These are phyloP conservation scores for Cronartium quercuum DNA, from an alignment of 1,284 basidiomycete genomes.

Conservation along the genomic window DNA sequence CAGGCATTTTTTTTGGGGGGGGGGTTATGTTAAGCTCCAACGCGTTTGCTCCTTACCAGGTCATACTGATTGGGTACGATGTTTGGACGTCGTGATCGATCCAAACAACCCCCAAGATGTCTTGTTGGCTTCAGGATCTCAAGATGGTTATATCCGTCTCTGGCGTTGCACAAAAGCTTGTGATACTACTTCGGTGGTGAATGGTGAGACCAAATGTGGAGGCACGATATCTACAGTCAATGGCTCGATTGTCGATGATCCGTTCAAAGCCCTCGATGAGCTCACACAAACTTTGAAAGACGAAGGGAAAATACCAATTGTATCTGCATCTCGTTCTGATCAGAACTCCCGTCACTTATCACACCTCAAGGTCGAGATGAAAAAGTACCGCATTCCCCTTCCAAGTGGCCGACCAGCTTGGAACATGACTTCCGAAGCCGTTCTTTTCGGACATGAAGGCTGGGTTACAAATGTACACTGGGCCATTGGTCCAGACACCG, in stretches of 20 bases:
- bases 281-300: conserved; percentile 67
- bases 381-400: conserved; percentile 48
- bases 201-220: conserved; percentile 11
- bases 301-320: conserved; percentile 66
- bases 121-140: conserved; percentile 79
- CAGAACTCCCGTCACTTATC: conserved; percentile 67
- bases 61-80: conserved; percentile 88
- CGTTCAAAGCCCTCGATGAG: conserved; percentile 39
- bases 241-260: not conserved
- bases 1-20: not conserved
- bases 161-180: conserved; percentile 61
- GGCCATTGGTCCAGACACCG: conserved; percentile 49
- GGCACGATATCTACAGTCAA: conserved; percentile 39
- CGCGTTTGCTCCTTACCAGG: conserved; percentile 59
- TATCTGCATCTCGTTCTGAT: conserved; percentile 36
- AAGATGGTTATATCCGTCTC: conserved; percentile 81
- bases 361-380: conserved; percentile 49
- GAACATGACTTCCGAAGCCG: conserved; percentile 77
- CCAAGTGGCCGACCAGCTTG: conserved; percentile 53
- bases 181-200: not conserved
- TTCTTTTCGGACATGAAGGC: conserved; percentile 84
- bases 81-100: conserved; percentile 61
- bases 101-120: conserved; percentile 49
- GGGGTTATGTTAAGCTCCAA: conserved; percentile 42
- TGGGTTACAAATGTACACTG: conserved; percentile 80